A percentile compares a stretch with the other conserved stretches of the same genome.
phyloP scores from a whole-genome alignment of 2,329 filamentous ascomycete species.

The Sarocladium strictum region DNA sequence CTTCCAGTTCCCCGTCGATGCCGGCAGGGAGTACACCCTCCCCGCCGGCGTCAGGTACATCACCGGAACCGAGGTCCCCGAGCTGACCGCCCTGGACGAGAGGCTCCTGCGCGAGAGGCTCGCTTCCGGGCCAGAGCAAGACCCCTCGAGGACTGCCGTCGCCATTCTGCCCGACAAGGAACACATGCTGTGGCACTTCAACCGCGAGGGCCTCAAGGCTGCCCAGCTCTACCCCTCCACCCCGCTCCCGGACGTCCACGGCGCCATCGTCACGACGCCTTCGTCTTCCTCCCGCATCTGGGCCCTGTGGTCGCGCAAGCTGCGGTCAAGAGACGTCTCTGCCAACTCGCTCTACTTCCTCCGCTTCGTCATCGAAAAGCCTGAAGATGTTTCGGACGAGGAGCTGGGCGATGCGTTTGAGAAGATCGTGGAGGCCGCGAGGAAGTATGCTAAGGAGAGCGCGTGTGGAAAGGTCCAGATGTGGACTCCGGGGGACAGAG shows the following conservation, averaged over 20 bases:
- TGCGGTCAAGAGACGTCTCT: constrained; percentile 22
- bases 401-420: constrained; percentile 49
- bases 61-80: not conserved
- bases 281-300: not conserved
- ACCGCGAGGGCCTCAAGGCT: not conserved
- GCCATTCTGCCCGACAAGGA: constrained; percentile 26
- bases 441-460: constrained; percentile 66
- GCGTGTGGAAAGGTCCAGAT: constrained; percentile 64
- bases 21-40: constrained; percentile 21
- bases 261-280: constrained; percentile 26
- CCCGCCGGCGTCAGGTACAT: constrained; percentile 15
- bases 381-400: constrained; percentile 29
- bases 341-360: constrained; percentile 67
- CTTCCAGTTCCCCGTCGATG: constrained; percentile 47
- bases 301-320: not conserved
- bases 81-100: not conserved
- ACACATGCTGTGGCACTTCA: constrained; percentile 52
- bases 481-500: constrained; percentile 69
- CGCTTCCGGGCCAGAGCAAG: not conserved
- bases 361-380: constrained; percentile 60
- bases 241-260: constrained; percentile 36
- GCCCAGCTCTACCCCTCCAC: constrained; percentile 20
- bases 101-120: constrained; percentile 7
- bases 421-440: constrained; percentile 60
- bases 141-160: constrained; percentile 23